phyloP scores from a whole-genome alignment of 1,139 yeast species.

The Zygoascus sp. region DNA sequence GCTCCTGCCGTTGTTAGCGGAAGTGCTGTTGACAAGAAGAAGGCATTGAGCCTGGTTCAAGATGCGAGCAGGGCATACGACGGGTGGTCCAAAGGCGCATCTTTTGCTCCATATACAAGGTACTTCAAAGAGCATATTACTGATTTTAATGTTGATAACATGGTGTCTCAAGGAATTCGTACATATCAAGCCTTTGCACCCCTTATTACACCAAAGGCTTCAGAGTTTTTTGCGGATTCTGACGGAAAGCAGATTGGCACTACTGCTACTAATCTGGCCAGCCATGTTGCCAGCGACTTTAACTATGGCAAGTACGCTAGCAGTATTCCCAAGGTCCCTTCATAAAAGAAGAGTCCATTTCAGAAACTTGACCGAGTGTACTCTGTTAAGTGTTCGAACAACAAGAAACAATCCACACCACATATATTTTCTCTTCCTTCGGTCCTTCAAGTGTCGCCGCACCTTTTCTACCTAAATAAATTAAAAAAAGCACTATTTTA shows the following conservation, averaged over 20 bases:
- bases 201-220: conserved; percentile 13
- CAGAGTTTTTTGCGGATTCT: conserved; percentile 23
- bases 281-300: conserved; percentile 24
- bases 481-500: no score
- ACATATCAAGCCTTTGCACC: conserved; percentile 15
- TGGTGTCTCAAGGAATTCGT: conserved; percentile 11
- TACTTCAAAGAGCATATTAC: conserved; percentile 23
- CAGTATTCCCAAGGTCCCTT: neutral
- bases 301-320: conserved; percentile 4
- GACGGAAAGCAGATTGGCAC: conserved; percentile 19
- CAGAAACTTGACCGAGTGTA: neutral
- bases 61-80: conserved; percentile 21
- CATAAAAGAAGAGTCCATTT: neutral
- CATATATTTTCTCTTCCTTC: neutral
- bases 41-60: conserved; percentile 13
- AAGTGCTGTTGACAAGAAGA: conserved; percentile 13
- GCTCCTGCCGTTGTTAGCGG: conserved; percentile 16
- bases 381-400: neutral
- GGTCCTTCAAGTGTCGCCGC: neutral
- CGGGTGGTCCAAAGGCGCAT: conserved; percentile 22
- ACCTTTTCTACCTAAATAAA: neutral
- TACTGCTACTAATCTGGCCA: conserved; percentile 21
- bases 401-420: neutral
- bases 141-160: conserved; percentile 24
- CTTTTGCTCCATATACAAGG: conserved; percentile 23